Percentiles rank a stretch among this genome's conserved stretches.
These are phyloP conservation scores for Salicornia ramosissima DNA, from an alignment of 148 eudicot genomes.

Conservation along the genomic window DNA sequence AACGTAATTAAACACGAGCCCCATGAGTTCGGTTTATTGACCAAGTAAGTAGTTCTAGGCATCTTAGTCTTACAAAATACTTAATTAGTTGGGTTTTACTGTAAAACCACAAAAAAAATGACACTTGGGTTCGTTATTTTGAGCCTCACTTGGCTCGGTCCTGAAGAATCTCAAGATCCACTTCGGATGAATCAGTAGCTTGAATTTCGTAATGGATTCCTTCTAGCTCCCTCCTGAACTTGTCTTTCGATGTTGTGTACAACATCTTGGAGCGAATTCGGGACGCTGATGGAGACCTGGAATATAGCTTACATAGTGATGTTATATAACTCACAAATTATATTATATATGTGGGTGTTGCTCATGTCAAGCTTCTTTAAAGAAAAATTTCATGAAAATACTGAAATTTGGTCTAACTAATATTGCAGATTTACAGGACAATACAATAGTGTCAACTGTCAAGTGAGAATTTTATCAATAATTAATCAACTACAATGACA, in stretches of 20 bases:
- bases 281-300: constrained; percentile 72
- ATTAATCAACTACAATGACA: background rate
- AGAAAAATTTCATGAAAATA: background rate
- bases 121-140: background rate
- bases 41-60: constrained; percentile 19
- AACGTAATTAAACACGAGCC: too few relatives aligned
- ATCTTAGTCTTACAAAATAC: constrained; percentile 9
- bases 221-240: constrained; percentile 57
- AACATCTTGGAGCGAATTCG: constrained; percentile 61
- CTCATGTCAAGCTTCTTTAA: background rate
- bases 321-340: background rate
- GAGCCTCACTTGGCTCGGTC: constrained; percentile 46
- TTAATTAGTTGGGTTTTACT: constrained; percentile 9
- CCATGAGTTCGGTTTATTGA: too few relatives aligned
- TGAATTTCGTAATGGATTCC: constrained; percentile 80
- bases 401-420: background rate
- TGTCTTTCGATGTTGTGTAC: constrained; percentile 67
- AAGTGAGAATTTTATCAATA: background rate
- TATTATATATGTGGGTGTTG: background rate
- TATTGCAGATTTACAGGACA: background rate
- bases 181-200: constrained; percentile 70
- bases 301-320: background rate
- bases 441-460: background rate
- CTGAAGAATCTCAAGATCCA: constrained; percentile 55
- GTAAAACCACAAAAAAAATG: background rate